These are phyloP conservation scores for Chlorophyllum brunneum DNA, from an alignment of 768 basidiomycete species.

Conservation along the genomic window DNA sequence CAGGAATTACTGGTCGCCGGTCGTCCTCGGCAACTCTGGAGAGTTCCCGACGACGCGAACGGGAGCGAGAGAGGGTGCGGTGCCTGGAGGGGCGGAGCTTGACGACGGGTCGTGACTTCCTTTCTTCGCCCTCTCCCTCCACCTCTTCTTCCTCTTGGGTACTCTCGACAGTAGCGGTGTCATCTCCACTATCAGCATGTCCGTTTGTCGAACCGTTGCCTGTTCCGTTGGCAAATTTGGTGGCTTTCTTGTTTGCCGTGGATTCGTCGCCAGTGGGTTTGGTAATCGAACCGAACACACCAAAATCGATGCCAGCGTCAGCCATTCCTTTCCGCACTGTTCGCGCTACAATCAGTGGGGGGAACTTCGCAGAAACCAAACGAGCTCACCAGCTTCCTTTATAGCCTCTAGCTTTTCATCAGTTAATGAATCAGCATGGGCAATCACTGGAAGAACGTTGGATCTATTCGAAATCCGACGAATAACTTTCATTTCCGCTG, in stretches of 20 bases:
- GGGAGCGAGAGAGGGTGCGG: conserved; percentile 56
- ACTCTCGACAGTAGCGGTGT: conserved; percentile 23
- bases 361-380: not conserved
- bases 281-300: conserved; percentile 56
- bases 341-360: conserved; percentile 10
- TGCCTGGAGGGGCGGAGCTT: conserved; percentile 59
- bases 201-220: conserved; percentile 20
- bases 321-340: conserved; percentile 61
- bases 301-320: conserved; percentile 69
- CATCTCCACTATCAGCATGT: conserved; percentile 22
- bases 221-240: conserved; percentile 29
- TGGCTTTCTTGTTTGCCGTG: conserved; percentile 30
- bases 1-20: conserved; percentile 53
- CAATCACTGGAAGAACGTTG: conserved; percentile 81
- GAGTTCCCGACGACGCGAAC: conserved; percentile 63
- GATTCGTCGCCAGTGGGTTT: conserved; percentile 17
- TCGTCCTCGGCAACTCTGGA: conserved; percentile 55
- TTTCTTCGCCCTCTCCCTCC: conserved; percentile 46
- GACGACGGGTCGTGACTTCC: conserved; percentile 70
- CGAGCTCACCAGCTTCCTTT: conserved; percentile 52
- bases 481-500: conserved; percentile 76
- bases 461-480: conserved; percentile 67
- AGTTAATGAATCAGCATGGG: conserved; percentile 78
- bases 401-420: conserved; percentile 68
- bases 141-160: conserved; percentile 31